A percentile compares a stretch with the other conserved stretches of the same genome.
Conservation (phyloP, 352 stramenopile genomes). For the Pythium utonaiense region DNA sequence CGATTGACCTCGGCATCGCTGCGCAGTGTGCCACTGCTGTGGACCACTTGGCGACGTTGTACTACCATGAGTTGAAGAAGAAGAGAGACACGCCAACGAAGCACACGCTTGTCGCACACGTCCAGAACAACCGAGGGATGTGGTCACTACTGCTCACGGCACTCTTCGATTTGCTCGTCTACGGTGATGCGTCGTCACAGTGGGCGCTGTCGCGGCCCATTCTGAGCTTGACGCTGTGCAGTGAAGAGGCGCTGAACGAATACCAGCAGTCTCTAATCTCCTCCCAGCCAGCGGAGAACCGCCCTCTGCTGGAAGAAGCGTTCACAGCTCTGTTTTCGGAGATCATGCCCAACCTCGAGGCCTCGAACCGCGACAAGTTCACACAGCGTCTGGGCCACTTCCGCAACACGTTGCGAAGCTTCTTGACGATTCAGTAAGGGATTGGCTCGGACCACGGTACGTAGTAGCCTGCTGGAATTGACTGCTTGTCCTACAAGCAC, state of each 20-base stretch:
- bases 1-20: constrained; percentile 90
- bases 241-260: constrained; percentile 85
- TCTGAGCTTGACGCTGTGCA: constrained; percentile 96
- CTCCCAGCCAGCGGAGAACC: constrained; percentile 92
- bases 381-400: constrained; percentile 97
- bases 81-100: constrained; percentile 95
- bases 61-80: constrained; percentile 96
- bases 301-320: constrained; percentile 92
- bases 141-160: constrained; percentile 85
- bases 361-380: constrained; percentile 97
- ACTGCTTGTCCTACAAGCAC: neutral
- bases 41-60: constrained; percentile 90
- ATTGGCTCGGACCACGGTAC: neutral
- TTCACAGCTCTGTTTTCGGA: constrained; percentile 96
- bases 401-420: constrained; percentile 91
- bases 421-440: constrained; percentile 87
- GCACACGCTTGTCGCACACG: constrained; percentile 89
- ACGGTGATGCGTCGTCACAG: constrained; percentile 95
- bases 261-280: constrained; percentile 96
- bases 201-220: constrained; percentile 98
- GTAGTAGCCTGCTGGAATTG: neutral
- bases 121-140: constrained; percentile 91
- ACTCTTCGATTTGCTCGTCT: constrained; percentile 97
- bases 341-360: constrained; percentile 95
- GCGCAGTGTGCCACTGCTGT: constrained; percentile 95